Evolutionary conservation across 331 rosid genomes (phyloP).

Genomic region (Ulmus americana): DNA sequence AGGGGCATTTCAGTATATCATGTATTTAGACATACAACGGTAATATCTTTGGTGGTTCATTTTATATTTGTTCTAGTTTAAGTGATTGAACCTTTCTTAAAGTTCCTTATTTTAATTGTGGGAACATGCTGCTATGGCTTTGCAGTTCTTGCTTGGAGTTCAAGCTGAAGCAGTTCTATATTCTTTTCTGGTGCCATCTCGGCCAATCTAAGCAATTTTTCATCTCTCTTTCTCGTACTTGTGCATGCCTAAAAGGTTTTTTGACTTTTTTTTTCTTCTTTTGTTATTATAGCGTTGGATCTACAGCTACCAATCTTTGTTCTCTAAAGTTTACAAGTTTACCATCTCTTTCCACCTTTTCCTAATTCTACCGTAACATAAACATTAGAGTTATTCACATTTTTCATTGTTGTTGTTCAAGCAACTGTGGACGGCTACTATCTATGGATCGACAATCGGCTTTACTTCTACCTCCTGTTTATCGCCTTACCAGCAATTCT

Average conservation of each 20-base stretch:
- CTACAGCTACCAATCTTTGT: slow-evolving; percentile 71
- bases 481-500: slow-evolving; percentile 68
- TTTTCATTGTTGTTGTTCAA: slow-evolving; percentile 36
- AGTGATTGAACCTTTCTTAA: slow-evolving; percentile 6
- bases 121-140: slow-evolving; percentile 78
- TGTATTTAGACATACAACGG: slow-evolving; percentile 70
- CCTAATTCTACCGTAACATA: slow-evolving; percentile 15
- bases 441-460: slow-evolving; percentile 60
- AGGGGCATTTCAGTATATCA: slow-evolving; percentile 74
- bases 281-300: slow-evolving; percentile 67
- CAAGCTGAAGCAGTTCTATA: slow-evolving; percentile 57
- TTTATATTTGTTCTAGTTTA: slow-evolving; percentile 21
- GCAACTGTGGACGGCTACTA: slow-evolving; percentile 71
- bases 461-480: slow-evolving; percentile 60
- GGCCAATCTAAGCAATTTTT: slow-evolving; percentile 5
- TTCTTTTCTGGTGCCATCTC: slow-evolving; percentile 64
- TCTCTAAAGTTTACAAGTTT: slow-evolving; percentile 76
- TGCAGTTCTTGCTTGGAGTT: slow-evolving; percentile 72
- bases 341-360: slow-evolving; percentile 16
- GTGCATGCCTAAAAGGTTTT: background rate
- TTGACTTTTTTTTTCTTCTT: slow-evolving; percentile 23
- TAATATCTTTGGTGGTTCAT: slow-evolving; percentile 26
- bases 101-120: slow-evolving; percentile 28
- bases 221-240: slow-evolving; percentile 7
- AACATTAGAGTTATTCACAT: slow-evolving; percentile 6